Base-by-base conservation (phyloP, 2,329 filamentous ascomycete genomes). In the Fusarium irregulare region DNA sequence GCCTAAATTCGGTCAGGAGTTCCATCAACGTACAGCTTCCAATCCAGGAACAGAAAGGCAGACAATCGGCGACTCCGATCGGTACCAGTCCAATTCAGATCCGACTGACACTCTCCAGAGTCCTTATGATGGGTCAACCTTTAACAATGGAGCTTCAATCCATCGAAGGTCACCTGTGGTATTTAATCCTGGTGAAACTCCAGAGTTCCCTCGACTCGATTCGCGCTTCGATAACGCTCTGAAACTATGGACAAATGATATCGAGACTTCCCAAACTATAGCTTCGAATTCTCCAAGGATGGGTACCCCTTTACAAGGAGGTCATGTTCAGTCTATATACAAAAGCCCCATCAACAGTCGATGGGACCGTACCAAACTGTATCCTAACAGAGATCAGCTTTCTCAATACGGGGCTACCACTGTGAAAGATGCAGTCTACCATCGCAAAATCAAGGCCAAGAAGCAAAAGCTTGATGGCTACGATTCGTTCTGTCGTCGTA, bases 401-500 rank as follows among this genome's bases (percentile, higher is more conserved):
- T n/a, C 23, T 40, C 53, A 21, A 12, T 34, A 51, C 9, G 45
- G 30, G 14, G 20, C 20, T 16, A 11, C 58, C 16, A 60, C 47
- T 6, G 14, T 69, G 3, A 32, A 58, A 12, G 4, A 32, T 14
- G 66, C 51, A 20, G 18, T 49, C 12, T 8, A 6, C 8, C 50
- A 50, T 14, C 64, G 37, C 4, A 34, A 6, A 4, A 32, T 20
- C 2, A 30, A 42, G 5, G 10, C 7, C 1, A 55, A 37, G 37
- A 41, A 30, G 11, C 30, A 62, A 2, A 4, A 10, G 3, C n/a
- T 70, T 9, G 10, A 25, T 14, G 68, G 66, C 11, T 67, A 60
- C 28, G 34, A 34, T 0, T 25, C 13, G 3, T 67, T 66, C 23
- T 10, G n/a, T 2, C 34, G 20, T 4, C 9, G 10, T 1, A 45